Conservation (phyloP, 768 basidiomycete genomes). For the Mycena filopes region DNA sequence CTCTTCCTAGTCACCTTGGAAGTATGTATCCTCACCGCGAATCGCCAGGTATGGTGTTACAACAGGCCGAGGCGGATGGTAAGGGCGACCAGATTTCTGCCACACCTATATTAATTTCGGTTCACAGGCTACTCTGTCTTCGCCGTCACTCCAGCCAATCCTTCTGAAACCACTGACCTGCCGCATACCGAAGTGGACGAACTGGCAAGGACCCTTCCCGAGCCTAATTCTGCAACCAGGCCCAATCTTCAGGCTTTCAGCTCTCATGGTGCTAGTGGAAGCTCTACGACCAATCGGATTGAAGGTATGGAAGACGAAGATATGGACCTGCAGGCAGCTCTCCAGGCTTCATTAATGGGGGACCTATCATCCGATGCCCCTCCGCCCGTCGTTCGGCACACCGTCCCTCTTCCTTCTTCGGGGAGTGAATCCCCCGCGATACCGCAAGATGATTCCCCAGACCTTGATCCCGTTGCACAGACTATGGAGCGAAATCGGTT, state of each 20-base stretch:
- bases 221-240: constrained; percentile 51
- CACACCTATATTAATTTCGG: not conserved
- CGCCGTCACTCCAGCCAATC: constrained; percentile 74
- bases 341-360: constrained; percentile 79
- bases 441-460: constrained; percentile 32
- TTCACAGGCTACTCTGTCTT: constrained; percentile 82
- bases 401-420: constrained; percentile 37
- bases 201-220: constrained; percentile 71
- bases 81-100: constrained; percentile 30
- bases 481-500: constrained; percentile 73
- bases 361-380: constrained; percentile 33
- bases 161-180: constrained; percentile 61
- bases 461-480: constrained; percentile 69
- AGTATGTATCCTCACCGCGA: not conserved
- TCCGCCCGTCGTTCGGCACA: constrained; percentile 42
- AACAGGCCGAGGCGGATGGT: constrained; percentile 91
- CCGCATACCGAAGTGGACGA: constrained; percentile 78
- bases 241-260: constrained; percentile 24
- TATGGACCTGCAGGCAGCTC: constrained; percentile 85
- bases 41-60: constrained; percentile 70
- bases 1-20: not conserved
- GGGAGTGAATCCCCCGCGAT: constrained; percentile 30
- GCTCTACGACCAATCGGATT: constrained; percentile 16
- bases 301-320: constrained; percentile 83
- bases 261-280: constrained; percentile 14